phyloP scores from a whole-genome alignment of 1,284 basidiomycete genomes.

The Cryptococcus sp. region DNA sequence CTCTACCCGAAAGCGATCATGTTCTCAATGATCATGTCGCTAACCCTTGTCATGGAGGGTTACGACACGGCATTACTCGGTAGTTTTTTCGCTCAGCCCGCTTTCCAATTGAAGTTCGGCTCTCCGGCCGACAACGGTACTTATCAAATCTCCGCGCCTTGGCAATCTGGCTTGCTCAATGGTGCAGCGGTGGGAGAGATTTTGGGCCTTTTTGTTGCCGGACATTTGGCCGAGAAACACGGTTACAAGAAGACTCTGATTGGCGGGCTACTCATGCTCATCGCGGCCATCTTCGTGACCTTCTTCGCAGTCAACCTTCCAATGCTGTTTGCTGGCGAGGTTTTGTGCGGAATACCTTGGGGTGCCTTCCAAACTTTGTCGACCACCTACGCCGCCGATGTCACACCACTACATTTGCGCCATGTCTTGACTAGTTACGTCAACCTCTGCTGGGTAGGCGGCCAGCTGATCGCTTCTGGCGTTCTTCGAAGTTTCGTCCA shows the following conservation, averaged over 20 bases:
- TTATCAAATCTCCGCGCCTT: slow-evolving; percentile 42
- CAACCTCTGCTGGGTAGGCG: slow-evolving; percentile 40
- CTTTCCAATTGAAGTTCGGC: slow-evolving; percentile 36
- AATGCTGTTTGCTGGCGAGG: slow-evolving; percentile 24
- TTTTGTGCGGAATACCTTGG: slow-evolving; percentile 31
- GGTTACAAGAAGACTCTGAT: slow-evolving; percentile 33
- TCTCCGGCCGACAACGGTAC: not conserved
- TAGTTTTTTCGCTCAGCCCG: slow-evolving; percentile 32
- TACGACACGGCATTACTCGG: slow-evolving; percentile 32
- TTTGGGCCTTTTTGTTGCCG: slow-evolving; percentile 40
- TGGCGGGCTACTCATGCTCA: slow-evolving; percentile 17
- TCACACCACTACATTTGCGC: slow-evolving; percentile 36
- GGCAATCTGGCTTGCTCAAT: slow-evolving; percentile 48
- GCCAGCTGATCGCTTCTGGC: slow-evolving; percentile 36
- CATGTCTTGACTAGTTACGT: slow-evolving; percentile 38
- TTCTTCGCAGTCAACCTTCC: slow-evolving; percentile 28
- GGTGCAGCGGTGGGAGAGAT: slow-evolving; percentile 40
- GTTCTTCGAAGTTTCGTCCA: slow-evolving; percentile 41
- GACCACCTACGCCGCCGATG: slow-evolving; percentile 39
- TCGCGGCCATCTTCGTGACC: slow-evolving; percentile 22
- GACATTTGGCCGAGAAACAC: slow-evolving; percentile 36
- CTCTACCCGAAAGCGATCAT: too few relatives aligned
- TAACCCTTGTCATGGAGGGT: slow-evolving; percentile 48
- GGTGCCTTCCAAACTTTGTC: slow-evolving; percentile 43
- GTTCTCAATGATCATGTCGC: too few relatives aligned